phyloP scores from a whole-genome alignment of 2,329 filamentous ascomycete species.

The Septoria linicola region DNA sequence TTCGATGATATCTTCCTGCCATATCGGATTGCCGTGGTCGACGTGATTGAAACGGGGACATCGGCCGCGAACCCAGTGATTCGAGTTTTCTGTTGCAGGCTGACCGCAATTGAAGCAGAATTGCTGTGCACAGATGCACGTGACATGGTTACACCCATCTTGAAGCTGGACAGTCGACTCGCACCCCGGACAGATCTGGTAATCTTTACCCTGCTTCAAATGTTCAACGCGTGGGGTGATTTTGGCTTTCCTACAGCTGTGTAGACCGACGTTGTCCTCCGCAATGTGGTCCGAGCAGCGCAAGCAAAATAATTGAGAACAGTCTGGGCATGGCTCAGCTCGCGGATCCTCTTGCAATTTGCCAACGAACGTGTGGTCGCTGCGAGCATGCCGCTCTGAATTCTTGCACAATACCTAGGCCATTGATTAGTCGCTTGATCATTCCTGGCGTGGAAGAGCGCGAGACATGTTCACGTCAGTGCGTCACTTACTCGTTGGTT shows the following conservation, averaged over 20 bases:
- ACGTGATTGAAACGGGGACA: conserved; percentile 11
- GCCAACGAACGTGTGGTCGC: neutral
- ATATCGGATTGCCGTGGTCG: neutral
- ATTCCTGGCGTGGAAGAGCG: too few relatives aligned
- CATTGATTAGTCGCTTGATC: too few relatives aligned
- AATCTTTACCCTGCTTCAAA: conserved; percentile 3
- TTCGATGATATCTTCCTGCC: too few relatives aligned
- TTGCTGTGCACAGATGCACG: conserved; percentile 1
- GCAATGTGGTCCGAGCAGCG: neutral
- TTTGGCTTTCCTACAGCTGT: neutral
- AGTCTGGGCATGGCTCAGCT: neutral
- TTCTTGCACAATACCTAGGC: conserved; percentile 3
- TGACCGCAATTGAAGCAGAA: conserved; percentile 21
- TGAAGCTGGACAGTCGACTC: conserved; percentile 1
- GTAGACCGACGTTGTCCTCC: neutral
- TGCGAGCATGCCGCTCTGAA: neutral
- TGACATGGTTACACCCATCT: conserved; percentile 16
- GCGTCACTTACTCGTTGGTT: neutral
- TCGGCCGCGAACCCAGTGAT: conserved; percentile 9
- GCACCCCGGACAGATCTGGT: conserved; percentile 20
- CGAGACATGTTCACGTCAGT: too few relatives aligned
- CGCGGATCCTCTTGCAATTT: neutral
- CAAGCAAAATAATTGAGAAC: neutral
- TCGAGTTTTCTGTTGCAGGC: conserved; percentile 3
- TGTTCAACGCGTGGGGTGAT: neutral